Evolutionary conservation across 345 rosid genomes (phyloP), one percentile per base, ranked within the genome.

Genomic region (Eutrema yunnanense): DNA sequence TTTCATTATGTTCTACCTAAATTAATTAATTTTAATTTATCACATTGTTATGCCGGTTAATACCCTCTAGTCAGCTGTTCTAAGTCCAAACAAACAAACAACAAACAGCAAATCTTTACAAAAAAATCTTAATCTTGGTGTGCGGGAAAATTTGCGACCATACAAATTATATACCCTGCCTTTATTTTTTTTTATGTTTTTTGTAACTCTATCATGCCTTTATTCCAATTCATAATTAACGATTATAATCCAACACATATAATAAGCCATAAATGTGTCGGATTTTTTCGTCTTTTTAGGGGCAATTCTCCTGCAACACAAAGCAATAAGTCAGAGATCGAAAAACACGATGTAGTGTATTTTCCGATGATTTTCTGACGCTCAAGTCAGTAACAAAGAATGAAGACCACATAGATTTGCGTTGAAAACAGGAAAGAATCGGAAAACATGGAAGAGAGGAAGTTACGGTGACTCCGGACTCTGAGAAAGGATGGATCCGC

Each of bases 61-160:
- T 49, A 32, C 67, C 63, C 62, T 68, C 47, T 74, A 34, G 79
- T 68, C 73, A 52, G 49, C 29, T 75, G 43, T 27, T 52, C 30
- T 41, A 42, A 60, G 29, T 62, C 69, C 63, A 53, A 69, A 75
- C 64, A 69, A 27, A 71, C 61, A 68, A 27, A 32, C 30, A 74
- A 22, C 26, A 22, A 60, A 68, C 74, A 75, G 1, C 56, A 68
- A 52, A 75, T 68, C 79, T 16, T 61, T 52, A 53, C 74, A 46
- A 27, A 62, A 69, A 69, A 62, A 68, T 75, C 74, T 69, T 61
- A 36, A 47, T 51, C 37, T 33, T 27, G 11, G 10, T 62, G 9
- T 53, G 74, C 32, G 36, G 65, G 64, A 16, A 53, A 53, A 46
- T 9, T 5, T 36, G 50, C 54, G 73, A 67, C 68, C 73, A 59